phyloP scores from a whole-genome alignment of 139 green algal genomes.

The Micromonas commoda region DNA sequence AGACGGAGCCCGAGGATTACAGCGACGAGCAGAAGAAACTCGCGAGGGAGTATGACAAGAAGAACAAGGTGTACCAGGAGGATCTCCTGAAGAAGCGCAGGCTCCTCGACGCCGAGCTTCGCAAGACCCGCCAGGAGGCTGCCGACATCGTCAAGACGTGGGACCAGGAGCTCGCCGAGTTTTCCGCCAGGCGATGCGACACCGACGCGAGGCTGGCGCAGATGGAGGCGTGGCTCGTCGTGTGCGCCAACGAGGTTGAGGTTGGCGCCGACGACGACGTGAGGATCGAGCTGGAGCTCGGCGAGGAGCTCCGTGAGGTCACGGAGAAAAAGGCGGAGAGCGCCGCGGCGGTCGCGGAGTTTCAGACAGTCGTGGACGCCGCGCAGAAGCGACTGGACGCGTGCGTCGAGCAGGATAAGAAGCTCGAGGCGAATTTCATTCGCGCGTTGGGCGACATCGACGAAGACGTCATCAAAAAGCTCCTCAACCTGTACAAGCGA shows the following conservation, averaged over 20 bases:
- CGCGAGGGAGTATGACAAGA: slow-evolving; percentile 1
- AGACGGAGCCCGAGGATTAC: neutral
- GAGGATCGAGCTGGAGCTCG: neutral
- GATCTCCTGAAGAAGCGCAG: slow-evolving; percentile 10
- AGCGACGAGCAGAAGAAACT: slow-evolving; percentile 17
- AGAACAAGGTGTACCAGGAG: slow-evolving; percentile 28
- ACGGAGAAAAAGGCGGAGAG: neutral
- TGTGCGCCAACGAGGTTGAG: slow-evolving; percentile 14
- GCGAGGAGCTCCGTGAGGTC: slow-evolving; percentile 20
- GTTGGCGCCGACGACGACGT: neutral
- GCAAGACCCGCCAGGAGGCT: slow-evolving; percentile 23
- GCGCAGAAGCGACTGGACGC: neutral
- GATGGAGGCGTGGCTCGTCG: slow-evolving; percentile 24
- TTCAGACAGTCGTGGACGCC: neutral
- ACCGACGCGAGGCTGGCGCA: neutral
- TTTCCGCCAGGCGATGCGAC: neutral
- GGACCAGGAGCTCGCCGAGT: slow-evolving; percentile 2
- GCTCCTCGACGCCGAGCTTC: slow-evolving; percentile 11
- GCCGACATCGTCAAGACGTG: slow-evolving; percentile 13
- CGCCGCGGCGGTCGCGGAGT: slow-evolving; percentile 4
- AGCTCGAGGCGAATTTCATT: slow-evolving; percentile 28
- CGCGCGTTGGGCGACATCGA: slow-evolving; percentile 24
- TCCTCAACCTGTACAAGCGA: slow-evolving; percentile 22
- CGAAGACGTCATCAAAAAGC: slow-evolving; percentile 2
- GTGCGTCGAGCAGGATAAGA: slow-evolving; percentile 23